These are phyloP conservation scores for Leccinum ochraceum DNA, from an alignment of 768 basidiomycete genomes.

Conservation along the genomic window DNA sequence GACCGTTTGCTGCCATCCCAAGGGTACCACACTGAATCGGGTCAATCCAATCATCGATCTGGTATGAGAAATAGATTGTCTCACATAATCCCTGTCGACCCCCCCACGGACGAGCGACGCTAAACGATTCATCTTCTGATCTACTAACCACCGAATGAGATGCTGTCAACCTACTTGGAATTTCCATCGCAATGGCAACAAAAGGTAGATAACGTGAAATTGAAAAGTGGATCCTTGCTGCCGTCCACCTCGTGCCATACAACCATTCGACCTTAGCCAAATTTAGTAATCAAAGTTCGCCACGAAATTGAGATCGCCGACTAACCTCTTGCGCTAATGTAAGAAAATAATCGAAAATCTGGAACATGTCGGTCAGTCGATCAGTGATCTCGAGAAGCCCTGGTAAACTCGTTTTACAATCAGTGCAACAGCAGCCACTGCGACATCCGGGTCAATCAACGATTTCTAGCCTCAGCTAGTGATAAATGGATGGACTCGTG, in stretches of 20 bases:
- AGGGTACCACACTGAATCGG: conserved; percentile 13
- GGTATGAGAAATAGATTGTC: neutral
- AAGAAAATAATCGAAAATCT: conserved; percentile 22
- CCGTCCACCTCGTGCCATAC: conserved; percentile 19
- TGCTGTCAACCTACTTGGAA: conserved; percentile 7
- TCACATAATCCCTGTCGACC: conserved; percentile 9
- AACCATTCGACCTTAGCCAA: conserved; percentile 20
- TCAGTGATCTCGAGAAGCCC: neutral
- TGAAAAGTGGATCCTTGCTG: conserved; percentile 19
- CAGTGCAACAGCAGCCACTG: neutral
- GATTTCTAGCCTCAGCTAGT: neutral
- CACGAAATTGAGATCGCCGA: neutral
- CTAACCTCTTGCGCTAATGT: conserved; percentile 16
- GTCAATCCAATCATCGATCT: neutral
- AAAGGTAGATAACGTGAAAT: conserved; percentile 27
- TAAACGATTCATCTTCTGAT: neutral
- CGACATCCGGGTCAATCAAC: neutral
- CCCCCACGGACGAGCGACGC: conserved; percentile 8
- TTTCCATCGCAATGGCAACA: conserved; percentile 14
- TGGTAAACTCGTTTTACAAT: neutral
- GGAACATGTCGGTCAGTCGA: neutral
- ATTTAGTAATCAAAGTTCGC: neutral
- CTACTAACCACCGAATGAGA: neutral
- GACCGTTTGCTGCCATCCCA: conserved; percentile 13
- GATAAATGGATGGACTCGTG: neutral